Evolutionary conservation across 768 basidiomycete genomes (phyloP).

Genomic region (Postia placenta): DNA sequence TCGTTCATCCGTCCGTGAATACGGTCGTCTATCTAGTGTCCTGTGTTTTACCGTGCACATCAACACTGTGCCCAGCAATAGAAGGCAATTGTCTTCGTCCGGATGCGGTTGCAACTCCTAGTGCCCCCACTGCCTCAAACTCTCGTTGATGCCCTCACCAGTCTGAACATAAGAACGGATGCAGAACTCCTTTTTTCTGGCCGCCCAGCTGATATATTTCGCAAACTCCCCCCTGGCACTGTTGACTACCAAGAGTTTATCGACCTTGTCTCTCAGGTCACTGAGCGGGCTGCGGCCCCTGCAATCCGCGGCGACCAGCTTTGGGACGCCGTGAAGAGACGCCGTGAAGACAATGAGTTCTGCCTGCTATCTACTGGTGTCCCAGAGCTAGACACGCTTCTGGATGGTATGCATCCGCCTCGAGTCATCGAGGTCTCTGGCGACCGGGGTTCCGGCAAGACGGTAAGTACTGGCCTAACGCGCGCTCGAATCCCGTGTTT

Average conservation of each 20-base stretch:
- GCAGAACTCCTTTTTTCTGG: constrained; percentile 49
- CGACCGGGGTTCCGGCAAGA: constrained; percentile 58
- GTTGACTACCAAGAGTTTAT: constrained; percentile 45
- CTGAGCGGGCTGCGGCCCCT: constrained; percentile 38
- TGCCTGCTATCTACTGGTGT: constrained; percentile 29
- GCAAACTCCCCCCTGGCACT: constrained; percentile 42
- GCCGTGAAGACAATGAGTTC: constrained; percentile 5
- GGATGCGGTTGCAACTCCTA: constrained; percentile 19
- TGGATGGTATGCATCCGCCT: constrained; percentile 43
- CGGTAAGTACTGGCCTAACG: constrained; percentile 37
- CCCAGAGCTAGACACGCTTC: constrained; percentile 43
- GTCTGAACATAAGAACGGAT: constrained; percentile 48
- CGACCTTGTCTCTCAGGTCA: constrained; percentile 31
- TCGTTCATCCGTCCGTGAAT: no score
- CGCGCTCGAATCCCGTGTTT: no score
- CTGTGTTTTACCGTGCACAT: no score
- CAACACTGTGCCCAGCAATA: no score
- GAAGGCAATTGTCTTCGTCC: no score
- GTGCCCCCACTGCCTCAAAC: constrained; percentile 30
- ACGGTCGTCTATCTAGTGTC: no score
- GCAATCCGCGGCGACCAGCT: constrained; percentile 29
- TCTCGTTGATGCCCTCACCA: constrained; percentile 41
- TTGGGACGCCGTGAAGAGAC: constrained; percentile 15
- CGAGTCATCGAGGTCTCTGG: constrained; percentile 68
- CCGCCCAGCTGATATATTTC: constrained; percentile 43